Percentiles rank a stretch among this genome's conserved stretches.
phyloP scores from a whole-genome alignment of 352 stramenopile species.

The Saprolegnia parasitica region DNA sequence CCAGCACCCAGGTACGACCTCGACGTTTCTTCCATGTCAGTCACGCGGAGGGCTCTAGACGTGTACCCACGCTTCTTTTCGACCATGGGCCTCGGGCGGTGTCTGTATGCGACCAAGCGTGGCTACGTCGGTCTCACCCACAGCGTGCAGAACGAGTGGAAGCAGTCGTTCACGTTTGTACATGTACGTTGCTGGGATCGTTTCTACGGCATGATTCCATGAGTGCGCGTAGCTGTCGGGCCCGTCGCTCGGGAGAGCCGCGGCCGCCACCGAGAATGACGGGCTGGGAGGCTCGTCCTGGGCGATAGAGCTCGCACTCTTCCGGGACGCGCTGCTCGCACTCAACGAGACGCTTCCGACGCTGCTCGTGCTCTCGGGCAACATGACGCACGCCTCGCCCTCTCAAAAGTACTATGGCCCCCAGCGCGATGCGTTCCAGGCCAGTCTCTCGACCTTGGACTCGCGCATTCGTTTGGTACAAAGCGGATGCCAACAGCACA shows the following conservation, averaged over 20 bases:
- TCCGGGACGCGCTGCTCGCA: constrained; percentile 41
- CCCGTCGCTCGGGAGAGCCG: constrained; percentile 39
- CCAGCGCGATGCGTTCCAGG: constrained; percentile 52
- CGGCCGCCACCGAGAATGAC: constrained; percentile 37
- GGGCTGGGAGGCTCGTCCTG: constrained; percentile 43
- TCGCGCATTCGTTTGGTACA: constrained; percentile 55
- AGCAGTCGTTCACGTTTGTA: constrained; percentile 58
- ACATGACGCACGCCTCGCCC: constrained; percentile 42
- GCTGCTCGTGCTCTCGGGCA: constrained; percentile 65
- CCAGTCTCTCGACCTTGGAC: constrained; percentile 49
- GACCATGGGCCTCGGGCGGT: constrained; percentile 44
- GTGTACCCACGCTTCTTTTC: constrained; percentile 73
- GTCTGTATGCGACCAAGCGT: constrained; percentile 48
- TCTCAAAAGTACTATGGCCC: constrained; percentile 39
- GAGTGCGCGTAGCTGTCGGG: constrained; percentile 47
- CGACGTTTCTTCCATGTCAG: too few species aligned
- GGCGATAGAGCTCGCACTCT: constrained; percentile 39
- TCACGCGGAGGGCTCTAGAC: too few species aligned
- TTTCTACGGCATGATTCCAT: too few species aligned
- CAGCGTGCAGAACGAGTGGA: constrained; percentile 73
- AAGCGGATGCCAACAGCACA: too few species aligned
- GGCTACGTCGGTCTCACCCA: constrained; percentile 62
- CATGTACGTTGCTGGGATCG: too few species aligned
- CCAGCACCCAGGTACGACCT: constrained; percentile 60
- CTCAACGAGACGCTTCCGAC: constrained; percentile 51